Percentiles rank a stretch among this genome's conserved stretches.
These are phyloP conservation scores for Pichia sp. DNA, from an alignment of 1,139 yeast species.

Conservation along the genomic window DNA sequence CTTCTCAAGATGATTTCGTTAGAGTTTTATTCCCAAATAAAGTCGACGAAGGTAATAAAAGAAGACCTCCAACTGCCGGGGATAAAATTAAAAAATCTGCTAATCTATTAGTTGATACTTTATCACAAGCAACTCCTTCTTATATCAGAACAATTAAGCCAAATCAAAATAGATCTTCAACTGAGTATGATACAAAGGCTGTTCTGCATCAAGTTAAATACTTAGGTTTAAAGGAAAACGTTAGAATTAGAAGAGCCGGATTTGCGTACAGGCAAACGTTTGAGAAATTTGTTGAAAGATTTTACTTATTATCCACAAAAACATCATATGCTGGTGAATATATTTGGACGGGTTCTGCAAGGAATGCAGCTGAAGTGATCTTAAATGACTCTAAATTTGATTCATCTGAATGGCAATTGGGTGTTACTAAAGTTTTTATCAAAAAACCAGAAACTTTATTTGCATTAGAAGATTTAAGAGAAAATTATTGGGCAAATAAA, in stretches of 20 bases:
- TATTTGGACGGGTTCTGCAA: slow-evolving; percentile 86
- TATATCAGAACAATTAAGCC: slow-evolving; percentile 98
- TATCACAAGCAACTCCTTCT: slow-evolving; percentile 86
- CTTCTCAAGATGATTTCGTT: slow-evolving; percentile 66
- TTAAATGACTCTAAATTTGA: slow-evolving; percentile 79
- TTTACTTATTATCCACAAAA: slow-evolving; percentile 76
- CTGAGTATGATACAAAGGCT: slow-evolving; percentile 81
- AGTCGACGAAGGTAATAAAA: slow-evolving; percentile 64
- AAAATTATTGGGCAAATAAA: slow-evolving; percentile 96
- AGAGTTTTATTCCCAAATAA: slow-evolving; percentile 71
- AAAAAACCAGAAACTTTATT: slow-evolving; percentile 96
- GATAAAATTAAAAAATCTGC: slow-evolving; percentile 93
- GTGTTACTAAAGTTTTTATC: slow-evolving; percentile 90
- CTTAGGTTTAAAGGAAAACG: slow-evolving; percentile 93
- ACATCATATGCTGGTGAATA: slow-evolving; percentile 98
- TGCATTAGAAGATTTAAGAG: slow-evolving; percentile 94
- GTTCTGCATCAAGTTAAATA: slow-evolving; percentile 95
- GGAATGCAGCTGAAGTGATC: slow-evolving; percentile 74
- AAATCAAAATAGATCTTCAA: slow-evolving; percentile 85
- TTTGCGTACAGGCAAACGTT: slow-evolving; percentile 97
- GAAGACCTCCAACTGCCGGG: slow-evolving; percentile 94
- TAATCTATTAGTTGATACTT: slow-evolving; percentile 79
- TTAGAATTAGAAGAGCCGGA: slow-evolving; percentile 96
- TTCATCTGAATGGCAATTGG: slow-evolving; percentile 76
- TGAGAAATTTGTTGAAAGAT: slow-evolving; percentile 95